Conservation (phyloP, 805 yeast genomes). For the Teunomyces stri region DNA sequence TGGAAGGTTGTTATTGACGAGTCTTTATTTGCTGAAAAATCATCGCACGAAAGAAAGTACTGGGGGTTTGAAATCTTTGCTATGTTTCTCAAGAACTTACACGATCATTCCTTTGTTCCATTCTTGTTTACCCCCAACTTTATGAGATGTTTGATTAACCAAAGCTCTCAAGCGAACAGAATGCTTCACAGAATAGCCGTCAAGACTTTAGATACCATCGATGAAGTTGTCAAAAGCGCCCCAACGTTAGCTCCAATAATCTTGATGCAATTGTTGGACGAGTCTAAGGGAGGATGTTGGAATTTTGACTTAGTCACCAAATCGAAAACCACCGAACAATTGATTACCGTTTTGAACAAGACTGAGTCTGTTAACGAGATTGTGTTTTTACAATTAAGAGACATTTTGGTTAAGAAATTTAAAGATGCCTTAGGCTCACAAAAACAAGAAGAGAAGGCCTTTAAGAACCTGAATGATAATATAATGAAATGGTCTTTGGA, state of each 20-base stretch:
- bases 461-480: slow-evolving; percentile 30
- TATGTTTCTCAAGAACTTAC: slow-evolving; percentile 35
- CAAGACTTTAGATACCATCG: slow-evolving; percentile 44
- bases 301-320: slow-evolving; percentile 78
- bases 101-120: slow-evolving; percentile 15
- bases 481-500: slow-evolving; percentile 61
- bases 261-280: slow-evolving; percentile 24
- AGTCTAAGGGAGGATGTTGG: slow-evolving; percentile 49
- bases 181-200: slow-evolving; percentile 66
- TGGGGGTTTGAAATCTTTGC: slow-evolving; percentile 79
- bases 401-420: slow-evolving; percentile 25
- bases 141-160: slow-evolving; percentile 72
- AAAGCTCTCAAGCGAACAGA: slow-evolving; percentile 64
- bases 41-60: slow-evolving; percentile 83
- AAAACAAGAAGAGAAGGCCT: slow-evolving; percentile 14
- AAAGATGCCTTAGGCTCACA: slow-evolving; percentile 18
- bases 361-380: slow-evolving; percentile 10
- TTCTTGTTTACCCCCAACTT: slow-evolving; percentile 60
- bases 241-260: slow-evolving; percentile 38
- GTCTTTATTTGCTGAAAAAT: slow-evolving; percentile 66
- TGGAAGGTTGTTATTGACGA: slow-evolving; percentile 83
- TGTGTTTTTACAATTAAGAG: slow-evolving; percentile 19
- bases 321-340: slow-evolving; percentile 56
- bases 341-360: slow-evolving; percentile 23
- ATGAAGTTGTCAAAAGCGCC: slow-evolving; percentile 33